Percentiles rank a stretch among this genome's conserved stretches.
These are phyloP conservation scores for Didymellaceae sp. DNA, from an alignment of 2,329 filamentous ascomycete species.

Conservation along the genomic window DNA sequence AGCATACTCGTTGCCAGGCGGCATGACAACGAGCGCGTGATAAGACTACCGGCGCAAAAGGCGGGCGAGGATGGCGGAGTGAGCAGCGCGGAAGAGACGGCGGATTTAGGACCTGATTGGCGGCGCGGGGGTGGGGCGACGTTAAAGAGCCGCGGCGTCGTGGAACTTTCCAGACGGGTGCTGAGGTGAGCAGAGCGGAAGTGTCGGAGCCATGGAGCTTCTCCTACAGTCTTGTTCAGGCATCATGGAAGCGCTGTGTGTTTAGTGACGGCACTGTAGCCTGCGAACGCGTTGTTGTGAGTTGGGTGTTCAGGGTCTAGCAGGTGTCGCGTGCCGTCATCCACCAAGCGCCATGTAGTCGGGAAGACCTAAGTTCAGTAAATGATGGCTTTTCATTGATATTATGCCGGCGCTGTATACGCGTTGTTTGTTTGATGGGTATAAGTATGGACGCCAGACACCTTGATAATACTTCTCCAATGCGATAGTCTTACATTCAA, in stretches of 20 bases:
- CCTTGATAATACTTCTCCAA: neutral
- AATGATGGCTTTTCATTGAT: neutral
- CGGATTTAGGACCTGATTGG: constrained; percentile 34
- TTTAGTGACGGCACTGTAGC: neutral
- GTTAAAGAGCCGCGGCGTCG: constrained; percentile 19
- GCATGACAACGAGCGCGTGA: constrained; percentile 20
- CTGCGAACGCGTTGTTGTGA: neutral
- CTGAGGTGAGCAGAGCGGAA: constrained; percentile 18
- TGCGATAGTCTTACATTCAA: neutral
- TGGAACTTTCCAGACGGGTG: constrained; percentile 36
- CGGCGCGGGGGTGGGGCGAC: constrained; percentile 25
- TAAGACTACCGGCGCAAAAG: neutral
- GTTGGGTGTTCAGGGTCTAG: constrained; percentile 1
- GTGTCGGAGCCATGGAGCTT: neutral
- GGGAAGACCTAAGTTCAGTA: too few species aligned
- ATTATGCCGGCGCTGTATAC: neutral
- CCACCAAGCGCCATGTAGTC: neutral
- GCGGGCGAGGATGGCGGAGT: constrained; percentile 2
- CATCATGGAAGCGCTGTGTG: constrained; percentile 1
- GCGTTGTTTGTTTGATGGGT: constrained; percentile 2
- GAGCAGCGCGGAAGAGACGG: constrained; percentile 26
- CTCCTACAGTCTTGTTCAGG: neutral
- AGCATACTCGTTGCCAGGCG: constrained; percentile 45
- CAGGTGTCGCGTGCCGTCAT: constrained; percentile 4
- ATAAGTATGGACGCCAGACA: constrained; percentile 5